Base-by-base conservation (phyloP, 192 early-diverging fungal genomes). In the Ambispora gerdemannii region DNA sequence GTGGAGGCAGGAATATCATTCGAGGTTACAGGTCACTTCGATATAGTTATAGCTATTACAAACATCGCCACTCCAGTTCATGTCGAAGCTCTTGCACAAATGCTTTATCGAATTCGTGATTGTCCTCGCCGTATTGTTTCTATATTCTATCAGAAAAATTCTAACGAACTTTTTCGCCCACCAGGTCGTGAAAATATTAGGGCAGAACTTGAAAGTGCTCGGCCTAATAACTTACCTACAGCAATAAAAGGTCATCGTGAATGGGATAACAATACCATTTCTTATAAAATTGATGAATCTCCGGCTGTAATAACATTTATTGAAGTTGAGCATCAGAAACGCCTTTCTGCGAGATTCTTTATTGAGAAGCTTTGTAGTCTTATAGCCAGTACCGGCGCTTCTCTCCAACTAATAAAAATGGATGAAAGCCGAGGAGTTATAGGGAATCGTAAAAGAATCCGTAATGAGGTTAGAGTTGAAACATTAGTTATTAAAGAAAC, bases 231-330 rank as follows among this genome's bases (percentile, higher is more conserved):
- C 15, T 60, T 60, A 2, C 27, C 58, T 31, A 60, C 58, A 31
- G 27, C 22, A 28, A 60, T 60, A 60, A 60, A 60, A 2, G 50
- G 50, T 1, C 50, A 2, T 2, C 2, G 50, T 50, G 50, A 50
- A 50, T 50, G 50, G 50, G 22, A 50, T 2, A 50, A 50, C 17
- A 50, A 31, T 4, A 32, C 25, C 19, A 32, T 31, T 27, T 60
- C 8, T 60, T 60, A 60, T 60, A 60, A 13, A 28, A 6, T 60
- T 60, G 58, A 60, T 28, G n/a, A 25, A 24, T 60, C 58, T 28
- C 27, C 58, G 15, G 58, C 58, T 31, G 22, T 60, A 60, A 32
- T 31, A 60, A 60, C 58, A 7, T 60, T 31, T 60, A 60, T 60
- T 60, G 22, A 60, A 32, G 22, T 60, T 24, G 22, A 60, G 31